Conservation (phyloP, 148 eudicot species). For the Cornus controversa region DNA sequence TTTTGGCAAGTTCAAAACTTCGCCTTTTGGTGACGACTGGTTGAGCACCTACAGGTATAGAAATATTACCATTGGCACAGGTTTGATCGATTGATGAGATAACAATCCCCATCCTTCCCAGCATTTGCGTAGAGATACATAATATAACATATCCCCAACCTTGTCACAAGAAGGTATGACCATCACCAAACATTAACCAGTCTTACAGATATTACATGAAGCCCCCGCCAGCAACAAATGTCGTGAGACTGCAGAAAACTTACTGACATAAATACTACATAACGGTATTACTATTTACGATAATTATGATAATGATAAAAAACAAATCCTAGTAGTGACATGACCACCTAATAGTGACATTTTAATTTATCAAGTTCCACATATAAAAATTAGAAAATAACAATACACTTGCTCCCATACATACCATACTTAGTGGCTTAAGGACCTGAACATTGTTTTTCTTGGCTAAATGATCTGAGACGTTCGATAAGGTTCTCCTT, state of each 20-base stretch:
- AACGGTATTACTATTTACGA: not conserved
- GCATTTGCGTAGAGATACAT: not conserved
- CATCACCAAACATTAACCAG: not conserved
- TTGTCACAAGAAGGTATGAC: not conserved
- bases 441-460: conserved; percentile 22
- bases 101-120: not conserved
- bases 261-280: not conserved
- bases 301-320: not conserved
- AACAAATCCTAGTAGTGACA: not conserved
- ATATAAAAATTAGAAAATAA: not conserved
- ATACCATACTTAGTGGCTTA: conserved; percentile 21
- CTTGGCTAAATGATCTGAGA: conserved; percentile 50
- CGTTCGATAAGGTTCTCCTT: conserved; percentile 60
- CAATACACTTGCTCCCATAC: not conserved
- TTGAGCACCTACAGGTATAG: not conserved
- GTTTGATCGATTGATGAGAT: not conserved
- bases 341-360: not conserved
- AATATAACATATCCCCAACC: not conserved
- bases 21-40: not conserved
- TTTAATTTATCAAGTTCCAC: not conserved
- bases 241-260: conserved; percentile 7
- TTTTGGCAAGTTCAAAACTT: not conserved
- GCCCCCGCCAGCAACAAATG: conserved; percentile 2
- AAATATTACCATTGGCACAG: not conserved
- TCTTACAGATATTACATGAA: conserved; percentile 9